Percentiles rank a stretch among this genome's conserved stretches.
phyloP scores from a whole-genome alignment of 495 filamentous ascomycete species.

The Penicillium canescens region DNA sequence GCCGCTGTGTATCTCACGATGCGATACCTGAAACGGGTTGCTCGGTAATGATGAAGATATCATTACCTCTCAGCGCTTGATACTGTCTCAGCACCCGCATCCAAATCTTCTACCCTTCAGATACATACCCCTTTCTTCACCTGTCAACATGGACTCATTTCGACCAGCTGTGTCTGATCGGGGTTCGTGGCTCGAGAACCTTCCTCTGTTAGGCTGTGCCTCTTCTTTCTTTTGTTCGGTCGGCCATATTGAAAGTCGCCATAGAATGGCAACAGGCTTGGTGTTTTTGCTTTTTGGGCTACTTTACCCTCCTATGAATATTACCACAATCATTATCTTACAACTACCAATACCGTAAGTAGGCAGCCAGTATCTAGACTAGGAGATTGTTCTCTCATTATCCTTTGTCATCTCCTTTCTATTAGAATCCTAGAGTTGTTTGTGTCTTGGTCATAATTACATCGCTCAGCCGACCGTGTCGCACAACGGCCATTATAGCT shows the following conservation, averaged over 20 bases:
- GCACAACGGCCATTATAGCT: background rate
- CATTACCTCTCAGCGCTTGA: background rate
- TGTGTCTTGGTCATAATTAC: background rate
- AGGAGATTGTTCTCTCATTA: background rate
- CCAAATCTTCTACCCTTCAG: background rate
- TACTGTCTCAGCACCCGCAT: background rate
- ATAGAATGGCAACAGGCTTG: conserved; percentile 21
- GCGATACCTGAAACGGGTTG: conserved; percentile 33
- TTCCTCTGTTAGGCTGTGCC: background rate
- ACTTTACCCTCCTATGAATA: conserved; percentile 25
- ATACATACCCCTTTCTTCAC: conserved; percentile 5
- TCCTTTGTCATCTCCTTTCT: conserved; percentile 15
- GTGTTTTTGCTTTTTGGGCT: conserved; percentile 21
- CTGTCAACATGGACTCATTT: background rate
- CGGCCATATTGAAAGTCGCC: conserved; percentile 13
- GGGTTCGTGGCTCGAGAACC: background rate
- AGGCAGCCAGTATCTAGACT: no score
- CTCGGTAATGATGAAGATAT: conserved; percentile 3
- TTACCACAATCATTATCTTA: conserved; percentile 2
- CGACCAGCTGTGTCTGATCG: background rate
- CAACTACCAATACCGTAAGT: background rate
- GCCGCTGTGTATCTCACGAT: conserved; percentile 42
- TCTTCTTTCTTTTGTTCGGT: conserved; percentile 21
- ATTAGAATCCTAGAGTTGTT: background rate
- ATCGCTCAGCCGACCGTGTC: background rate